Conservation (phyloP, 108 stramenopile genomes). For the Skeletonema tropicum region DNA sequence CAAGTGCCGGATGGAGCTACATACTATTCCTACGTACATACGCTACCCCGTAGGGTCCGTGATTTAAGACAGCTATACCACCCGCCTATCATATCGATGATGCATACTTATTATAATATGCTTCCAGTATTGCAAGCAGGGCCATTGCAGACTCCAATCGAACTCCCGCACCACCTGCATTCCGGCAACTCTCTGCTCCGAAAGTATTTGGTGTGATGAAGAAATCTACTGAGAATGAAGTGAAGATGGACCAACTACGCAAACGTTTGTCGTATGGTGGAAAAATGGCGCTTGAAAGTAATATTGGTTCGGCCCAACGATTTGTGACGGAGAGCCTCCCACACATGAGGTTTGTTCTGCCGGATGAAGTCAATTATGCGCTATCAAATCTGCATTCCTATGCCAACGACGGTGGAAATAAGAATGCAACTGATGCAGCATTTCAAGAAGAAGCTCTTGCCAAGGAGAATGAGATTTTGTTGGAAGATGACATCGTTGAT, state of each 20-base stretch:
- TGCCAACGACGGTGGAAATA: conserved; percentile 28
- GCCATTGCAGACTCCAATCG: conserved; percentile 69
- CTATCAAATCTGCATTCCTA: conserved; percentile 63
- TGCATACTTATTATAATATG: too few relatives aligned
- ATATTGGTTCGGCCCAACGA: conserved; percentile 49
- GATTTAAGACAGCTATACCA: too few relatives aligned
- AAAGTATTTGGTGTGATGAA: conserved; percentile 69
- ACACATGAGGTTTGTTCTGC: conserved; percentile 56
- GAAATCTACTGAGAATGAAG: conserved; percentile 67
- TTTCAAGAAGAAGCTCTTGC: background rate
- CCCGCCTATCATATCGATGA: too few relatives aligned
- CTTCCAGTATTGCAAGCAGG: conserved; percentile 61
- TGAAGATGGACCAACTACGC: conserved; percentile 54
- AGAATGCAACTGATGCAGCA: conserved; percentile 4
- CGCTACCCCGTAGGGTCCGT: too few relatives aligned
- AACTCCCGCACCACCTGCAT: conserved; percentile 70
- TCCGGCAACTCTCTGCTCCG: conserved; percentile 79
- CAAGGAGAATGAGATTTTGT: conserved; percentile 18
- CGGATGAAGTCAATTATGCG: conserved; percentile 61
- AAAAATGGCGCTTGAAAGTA: conserved; percentile 29
- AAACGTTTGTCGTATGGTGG: conserved; percentile 38
- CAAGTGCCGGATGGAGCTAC: too few relatives aligned
- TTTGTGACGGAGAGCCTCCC: conserved; percentile 72
- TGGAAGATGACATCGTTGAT: conserved; percentile 48
- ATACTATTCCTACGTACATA: too few relatives aligned